Evolutionary conservation across 2,329 filamentous ascomycete species (phyloP).

Genomic region (Aspergillus pseudotamarii): DNA sequence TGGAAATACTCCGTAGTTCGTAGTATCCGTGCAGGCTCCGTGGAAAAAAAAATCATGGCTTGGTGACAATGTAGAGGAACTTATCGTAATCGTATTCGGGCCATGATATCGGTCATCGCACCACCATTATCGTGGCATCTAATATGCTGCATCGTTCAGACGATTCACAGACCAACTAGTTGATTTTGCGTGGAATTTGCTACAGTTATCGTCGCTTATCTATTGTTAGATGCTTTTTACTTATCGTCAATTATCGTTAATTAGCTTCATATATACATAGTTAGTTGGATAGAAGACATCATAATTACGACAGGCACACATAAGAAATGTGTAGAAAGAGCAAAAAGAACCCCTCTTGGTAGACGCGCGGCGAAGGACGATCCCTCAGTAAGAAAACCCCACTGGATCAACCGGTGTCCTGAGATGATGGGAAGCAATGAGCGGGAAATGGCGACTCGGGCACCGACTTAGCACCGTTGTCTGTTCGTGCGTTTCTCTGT

Average conservation of each 20-base stretch:
- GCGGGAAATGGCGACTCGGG: neutral
- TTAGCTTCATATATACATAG: too few species aligned
- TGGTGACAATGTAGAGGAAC: too few species aligned
- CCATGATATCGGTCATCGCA: neutral
- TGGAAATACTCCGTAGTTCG: neutral
- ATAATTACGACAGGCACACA: neutral
- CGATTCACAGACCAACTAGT: neutral
- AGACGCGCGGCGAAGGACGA: conserved; percentile 25
- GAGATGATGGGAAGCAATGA: conserved; percentile 8
- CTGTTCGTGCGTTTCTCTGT: neutral
- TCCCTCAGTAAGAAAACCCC: conserved; percentile 18
- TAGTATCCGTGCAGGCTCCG: neutral
- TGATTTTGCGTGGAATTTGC: neutral
- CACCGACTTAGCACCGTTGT: neutral
- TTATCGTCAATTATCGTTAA: too few species aligned
- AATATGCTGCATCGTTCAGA: neutral
- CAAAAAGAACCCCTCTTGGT: neutral
- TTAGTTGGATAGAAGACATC: neutral
- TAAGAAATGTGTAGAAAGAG: neutral
- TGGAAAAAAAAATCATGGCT: neutral
- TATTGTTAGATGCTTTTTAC: neutral
- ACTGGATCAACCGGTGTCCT: conserved; percentile 14
- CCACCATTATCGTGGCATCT: neutral
- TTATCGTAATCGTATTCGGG: neutral
- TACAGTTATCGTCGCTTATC: neutral